Evolutionary conservation across 345 rosid species (phyloP).

Genomic region (Gossypium turneri): DNA sequence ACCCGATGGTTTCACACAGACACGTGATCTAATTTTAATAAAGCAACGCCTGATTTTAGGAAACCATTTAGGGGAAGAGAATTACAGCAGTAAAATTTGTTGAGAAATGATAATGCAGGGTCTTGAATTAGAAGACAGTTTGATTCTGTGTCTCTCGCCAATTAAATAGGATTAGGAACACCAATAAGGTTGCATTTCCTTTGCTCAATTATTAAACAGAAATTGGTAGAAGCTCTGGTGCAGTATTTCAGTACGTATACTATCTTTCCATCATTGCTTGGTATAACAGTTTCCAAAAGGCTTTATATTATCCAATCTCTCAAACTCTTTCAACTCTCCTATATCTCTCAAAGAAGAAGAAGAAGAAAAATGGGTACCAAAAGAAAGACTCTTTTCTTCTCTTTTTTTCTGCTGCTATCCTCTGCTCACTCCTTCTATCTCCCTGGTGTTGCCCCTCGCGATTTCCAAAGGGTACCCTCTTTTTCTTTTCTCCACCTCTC

Average conservation of each 20-base stretch:
- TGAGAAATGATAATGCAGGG: too few species aligned
- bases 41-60: too few species aligned
- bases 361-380: slow-evolving; percentile 27
- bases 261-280: background rate
- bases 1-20: too few species aligned
- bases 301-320: background rate
- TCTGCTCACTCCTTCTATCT: slow-evolving; percentile 72
- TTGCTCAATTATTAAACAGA: background rate
- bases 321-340: background rate
- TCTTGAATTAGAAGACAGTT: too few species aligned
- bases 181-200: background rate
- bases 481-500: background rate
- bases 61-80: background rate
- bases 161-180: background rate
- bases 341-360: background rate
- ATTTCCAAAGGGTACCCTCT: slow-evolving; percentile 59
- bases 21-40: too few species aligned
- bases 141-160: too few species aligned
- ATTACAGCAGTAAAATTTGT: background rate
- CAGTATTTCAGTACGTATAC: background rate
- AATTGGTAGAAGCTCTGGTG: background rate
- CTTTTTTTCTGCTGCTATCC: slow-evolving; percentile 38
- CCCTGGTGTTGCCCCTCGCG: slow-evolving; percentile 98
- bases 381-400: slow-evolving; percentile 30
- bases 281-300: background rate